A percentile compares a stretch with the other conserved stretches of the same genome.
These are phyloP conservation scores for Linnemannia elongata DNA, from an alignment of 192 early-diverging fungal genomes.

Conservation along the genomic window DNA sequence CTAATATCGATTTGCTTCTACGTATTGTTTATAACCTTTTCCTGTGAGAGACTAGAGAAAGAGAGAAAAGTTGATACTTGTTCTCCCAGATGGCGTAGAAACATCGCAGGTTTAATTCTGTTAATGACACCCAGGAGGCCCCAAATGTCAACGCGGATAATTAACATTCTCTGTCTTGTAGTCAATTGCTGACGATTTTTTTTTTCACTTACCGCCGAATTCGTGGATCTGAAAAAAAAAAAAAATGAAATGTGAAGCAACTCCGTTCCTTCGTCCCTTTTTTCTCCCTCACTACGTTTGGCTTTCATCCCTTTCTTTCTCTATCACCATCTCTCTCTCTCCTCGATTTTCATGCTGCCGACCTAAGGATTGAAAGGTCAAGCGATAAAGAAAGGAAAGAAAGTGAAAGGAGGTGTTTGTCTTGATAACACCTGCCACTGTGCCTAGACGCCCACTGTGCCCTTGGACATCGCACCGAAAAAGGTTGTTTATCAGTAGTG, in stretches of 20 bases:
- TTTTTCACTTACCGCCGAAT: neutral
- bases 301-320: neutral
- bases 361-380: neutral
- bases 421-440: neutral
- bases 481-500: neutral
- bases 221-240: neutral
- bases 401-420: slow-evolving; percentile 1
- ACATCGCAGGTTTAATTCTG: neutral
- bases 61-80: neutral
- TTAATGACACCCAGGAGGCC: neutral
- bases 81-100: neutral
- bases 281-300: no score
- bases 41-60: neutral
- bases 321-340: neutral
- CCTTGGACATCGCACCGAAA: neutral
- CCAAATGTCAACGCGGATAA: no score
- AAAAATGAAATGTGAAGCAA: neutral
- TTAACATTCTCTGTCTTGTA: no score
- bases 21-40: no score
- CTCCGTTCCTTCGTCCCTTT: no score
- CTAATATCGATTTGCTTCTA: neutral
- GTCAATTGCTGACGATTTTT: no score
- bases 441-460: neutral
- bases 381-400: neutral
- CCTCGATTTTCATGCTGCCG: neutral